Conservation (phyloP, 495 filamentous ascomycete genomes). For the Podospora conica region DNA sequence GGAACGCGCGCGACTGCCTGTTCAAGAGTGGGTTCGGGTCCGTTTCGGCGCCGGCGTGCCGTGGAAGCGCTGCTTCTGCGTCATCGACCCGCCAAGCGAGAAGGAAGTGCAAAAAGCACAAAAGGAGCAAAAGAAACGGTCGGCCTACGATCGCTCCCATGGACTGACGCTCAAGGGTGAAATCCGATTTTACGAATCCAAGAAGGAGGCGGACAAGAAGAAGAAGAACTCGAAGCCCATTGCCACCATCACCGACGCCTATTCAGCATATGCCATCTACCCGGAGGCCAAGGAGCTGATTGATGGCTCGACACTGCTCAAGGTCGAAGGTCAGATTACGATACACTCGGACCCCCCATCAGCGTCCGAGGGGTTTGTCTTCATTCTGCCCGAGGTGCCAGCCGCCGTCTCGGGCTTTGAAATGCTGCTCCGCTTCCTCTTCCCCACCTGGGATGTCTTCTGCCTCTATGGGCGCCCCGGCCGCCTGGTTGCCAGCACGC, state of each 20-base stretch:
- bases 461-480: conserved; percentile 85
- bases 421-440: conserved; percentile 90
- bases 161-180: conserved; percentile 66
- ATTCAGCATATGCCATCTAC: conserved; percentile 91
- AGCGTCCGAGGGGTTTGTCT: conserved; percentile 85
- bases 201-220: conserved; percentile 64
- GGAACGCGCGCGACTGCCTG: conserved; percentile 64
- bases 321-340: conserved; percentile 85
- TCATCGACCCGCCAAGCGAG: conserved; percentile 84
- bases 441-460: conserved; percentile 92
- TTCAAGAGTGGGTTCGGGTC: conserved; percentile 93
- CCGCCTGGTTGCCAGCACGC: conserved; percentile 76
- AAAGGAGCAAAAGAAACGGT: conserved; percentile 78
- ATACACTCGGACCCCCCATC: conserved; percentile 70
- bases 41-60: conserved; percentile 94
- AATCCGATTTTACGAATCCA: conserved; percentile 89
- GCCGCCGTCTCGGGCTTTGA: conserved; percentile 91
- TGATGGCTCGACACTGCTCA: conserved; percentile 88
- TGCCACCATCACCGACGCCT: conserved; percentile 84
- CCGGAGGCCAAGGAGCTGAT: conserved; percentile 89
- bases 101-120: conserved; percentile 80
- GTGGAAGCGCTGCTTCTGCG: conserved; percentile 95
- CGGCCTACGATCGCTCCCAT: conserved; percentile 67
- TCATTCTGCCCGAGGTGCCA: conserved; percentile 93
- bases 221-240: conserved; percentile 81